A percentile compares a stretch with the other conserved stretches of the same genome.
Conservation (phyloP, 306 rosid species). For the Glycine soja region DNA sequence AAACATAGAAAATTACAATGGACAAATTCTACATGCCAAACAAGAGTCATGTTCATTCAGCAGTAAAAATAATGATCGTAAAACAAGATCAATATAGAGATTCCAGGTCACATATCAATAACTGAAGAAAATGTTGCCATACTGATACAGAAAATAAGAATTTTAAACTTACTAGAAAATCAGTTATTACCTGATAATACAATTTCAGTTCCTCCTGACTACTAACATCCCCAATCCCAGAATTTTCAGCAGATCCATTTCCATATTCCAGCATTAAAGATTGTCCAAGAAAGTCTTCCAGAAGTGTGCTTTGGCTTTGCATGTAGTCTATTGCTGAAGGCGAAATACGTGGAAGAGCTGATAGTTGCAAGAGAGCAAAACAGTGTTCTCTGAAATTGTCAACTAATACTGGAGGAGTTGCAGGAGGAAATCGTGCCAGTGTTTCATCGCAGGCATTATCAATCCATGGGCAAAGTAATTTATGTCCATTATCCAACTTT, state of each 20-base stretch:
- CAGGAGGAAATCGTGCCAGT: slow-evolving; percentile 80
- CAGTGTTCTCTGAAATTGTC: slow-evolving; percentile 73
- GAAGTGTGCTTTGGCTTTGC: slow-evolving; percentile 62
- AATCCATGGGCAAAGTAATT: slow-evolving; percentile 91
- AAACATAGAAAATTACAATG: slow-evolving; percentile 32
- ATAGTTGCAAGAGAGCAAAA: slow-evolving; percentile 64
- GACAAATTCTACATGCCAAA: neutral
- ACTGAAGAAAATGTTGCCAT: slow-evolving; percentile 13
- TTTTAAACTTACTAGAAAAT: slow-evolving; percentile 5
- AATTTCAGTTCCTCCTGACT: slow-evolving; percentile 61
- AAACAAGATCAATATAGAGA: slow-evolving; percentile 33
- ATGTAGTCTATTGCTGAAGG: slow-evolving; percentile 64
- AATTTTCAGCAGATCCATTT: slow-evolving; percentile 50
- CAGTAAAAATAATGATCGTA: neutral
- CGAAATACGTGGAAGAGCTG: slow-evolving; percentile 77
- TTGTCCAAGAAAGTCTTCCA: slow-evolving; percentile 72
- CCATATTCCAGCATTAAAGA: slow-evolving; percentile 60
- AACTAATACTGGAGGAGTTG: slow-evolving; percentile 65
- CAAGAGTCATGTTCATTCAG: slow-evolving; percentile 8
- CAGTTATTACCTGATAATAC: slow-evolving; percentile 72
- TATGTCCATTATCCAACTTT: slow-evolving; percentile 92
- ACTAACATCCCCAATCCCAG: slow-evolving; percentile 55
- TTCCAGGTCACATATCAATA: slow-evolving; percentile 29
- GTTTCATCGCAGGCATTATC: slow-evolving; percentile 87
- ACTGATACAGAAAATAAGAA: neutral